phyloP scores from a whole-genome alignment of 164 flowering plant species.

The Tetrastigma voinierianum region DNA sequence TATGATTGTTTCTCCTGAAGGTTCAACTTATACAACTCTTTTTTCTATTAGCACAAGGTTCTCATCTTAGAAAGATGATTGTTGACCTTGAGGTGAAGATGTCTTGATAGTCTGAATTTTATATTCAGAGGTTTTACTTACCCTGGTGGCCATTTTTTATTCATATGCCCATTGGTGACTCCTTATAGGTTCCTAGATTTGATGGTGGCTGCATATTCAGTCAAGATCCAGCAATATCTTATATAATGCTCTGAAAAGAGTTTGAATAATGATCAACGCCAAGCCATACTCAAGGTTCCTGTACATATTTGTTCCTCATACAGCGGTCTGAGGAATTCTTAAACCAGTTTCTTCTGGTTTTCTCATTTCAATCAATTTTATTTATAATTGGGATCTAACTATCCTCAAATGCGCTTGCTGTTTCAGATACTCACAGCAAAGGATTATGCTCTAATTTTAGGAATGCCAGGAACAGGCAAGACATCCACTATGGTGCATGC shows the following conservation, averaged over 20 bases:
- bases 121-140: not conserved
- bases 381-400: not conserved
- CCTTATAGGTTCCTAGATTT: conserved; percentile 81
- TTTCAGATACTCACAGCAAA: conserved; percentile 93
- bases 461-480: conserved; percentile 99
- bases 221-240: conserved; percentile 96
- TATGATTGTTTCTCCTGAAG: conserved; percentile 34
- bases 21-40: conserved; percentile 84
- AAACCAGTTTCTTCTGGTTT: no score
- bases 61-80: conserved; percentile 74
- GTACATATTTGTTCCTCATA: not conserved
- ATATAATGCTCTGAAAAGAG: conserved; percentile 70
- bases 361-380: not conserved
- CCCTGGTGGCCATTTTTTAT: not conserved
- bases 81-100: conserved; percentile 83
- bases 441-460: conserved; percentile 90
- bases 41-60: conserved; percentile 45
- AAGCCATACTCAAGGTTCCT: conserved; percentile 77
- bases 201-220: conserved; percentile 79
- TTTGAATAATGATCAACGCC: conserved; percentile 91
- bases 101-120: not conserved
- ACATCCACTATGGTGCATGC: conserved; percentile 98
- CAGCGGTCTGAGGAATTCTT: no score
- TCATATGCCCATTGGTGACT: conserved; percentile 1
- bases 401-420: not conserved